phyloP scores from a whole-genome alignment of 2,329 filamentous ascomycete species.

The Apiospora aurea region DNA sequence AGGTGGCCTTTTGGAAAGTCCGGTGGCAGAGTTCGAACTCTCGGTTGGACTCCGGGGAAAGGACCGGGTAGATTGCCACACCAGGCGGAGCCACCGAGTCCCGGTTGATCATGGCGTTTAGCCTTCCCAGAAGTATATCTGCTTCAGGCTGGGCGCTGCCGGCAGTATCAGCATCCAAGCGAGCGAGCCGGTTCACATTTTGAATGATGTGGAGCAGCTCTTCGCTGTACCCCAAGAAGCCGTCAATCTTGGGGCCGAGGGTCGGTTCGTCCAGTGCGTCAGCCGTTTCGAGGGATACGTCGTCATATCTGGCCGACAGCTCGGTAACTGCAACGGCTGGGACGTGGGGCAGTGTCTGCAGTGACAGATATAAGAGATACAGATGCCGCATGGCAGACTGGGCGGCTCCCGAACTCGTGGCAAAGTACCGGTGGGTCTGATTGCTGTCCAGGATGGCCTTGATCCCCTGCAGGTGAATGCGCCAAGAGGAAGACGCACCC shows the following conservation, averaged over 20 bases:
- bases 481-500: constrained; percentile 32
- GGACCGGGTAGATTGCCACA: constrained; percentile 28
- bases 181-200: constrained; percentile 31
- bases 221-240: constrained; percentile 35
- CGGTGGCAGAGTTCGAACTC: constrained; percentile 34
- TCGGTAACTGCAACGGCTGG: constrained; percentile 10
- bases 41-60: constrained; percentile 27
- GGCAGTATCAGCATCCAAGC: not conserved
- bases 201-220: constrained; percentile 34
- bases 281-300: not conserved
- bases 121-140: constrained; percentile 32
- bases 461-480: constrained; percentile 34
- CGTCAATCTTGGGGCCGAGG: constrained; percentile 29
- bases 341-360: constrained; percentile 34
- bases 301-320: not conserved
- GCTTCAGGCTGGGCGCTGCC: constrained; percentile 24
- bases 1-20: constrained; percentile 34
- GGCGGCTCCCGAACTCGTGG: constrained; percentile 17
- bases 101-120: constrained; percentile 33
- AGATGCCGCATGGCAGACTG: constrained; percentile 35
- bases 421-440: constrained; percentile 26
- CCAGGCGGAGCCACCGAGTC: constrained; percentile 29
- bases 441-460: constrained; percentile 32
- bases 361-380: constrained; percentile 33
- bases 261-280: not conserved